Percentiles rank a stretch among this genome's conserved stretches.
phyloP scores from a whole-genome alignment of 331 rosid genomes.

The Rhamnella rubrinervis region DNA sequence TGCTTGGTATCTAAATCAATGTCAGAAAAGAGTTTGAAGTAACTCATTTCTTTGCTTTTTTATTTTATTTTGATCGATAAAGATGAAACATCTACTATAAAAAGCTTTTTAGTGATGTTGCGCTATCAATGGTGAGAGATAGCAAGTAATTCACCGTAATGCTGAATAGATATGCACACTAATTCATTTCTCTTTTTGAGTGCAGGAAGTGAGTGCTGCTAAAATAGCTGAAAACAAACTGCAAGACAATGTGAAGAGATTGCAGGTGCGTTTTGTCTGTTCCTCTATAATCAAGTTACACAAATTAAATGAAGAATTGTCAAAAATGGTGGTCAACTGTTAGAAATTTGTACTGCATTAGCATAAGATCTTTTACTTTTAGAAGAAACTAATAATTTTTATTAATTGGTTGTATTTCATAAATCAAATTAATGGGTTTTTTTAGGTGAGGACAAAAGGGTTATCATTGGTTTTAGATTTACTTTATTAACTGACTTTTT shows the following conservation, averaged over 20 bases:
- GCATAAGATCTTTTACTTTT: too few species aligned
- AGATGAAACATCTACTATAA: too few species aligned
- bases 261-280: slow-evolving; percentile 44
- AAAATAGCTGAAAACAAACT: slow-evolving; percentile 66
- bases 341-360: too few species aligned
- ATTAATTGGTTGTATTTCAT: too few species aligned
- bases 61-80: too few species aligned
- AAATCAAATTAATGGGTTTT: neutral
- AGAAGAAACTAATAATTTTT: too few species aligned
- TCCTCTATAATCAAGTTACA: neutral
- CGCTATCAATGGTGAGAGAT: too few species aligned
- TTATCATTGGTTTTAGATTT: neutral
- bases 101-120: too few species aligned
- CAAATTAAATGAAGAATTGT: neutral
- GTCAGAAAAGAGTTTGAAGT: too few species aligned
- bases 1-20: too few species aligned
- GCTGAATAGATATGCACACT: neutral
- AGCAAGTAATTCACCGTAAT: too few species aligned
- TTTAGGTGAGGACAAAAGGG: neutral
- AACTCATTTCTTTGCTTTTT: too few species aligned
- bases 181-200: slow-evolving; percentile 15
- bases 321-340: neutral
- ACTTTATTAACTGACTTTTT: neutral
- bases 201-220: slow-evolving; percentile 65
- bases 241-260: slow-evolving; percentile 53